phyloP scores from a whole-genome alignment of 2,329 filamentous ascomycete genomes.

The Trichoderma pleuroti region DNA sequence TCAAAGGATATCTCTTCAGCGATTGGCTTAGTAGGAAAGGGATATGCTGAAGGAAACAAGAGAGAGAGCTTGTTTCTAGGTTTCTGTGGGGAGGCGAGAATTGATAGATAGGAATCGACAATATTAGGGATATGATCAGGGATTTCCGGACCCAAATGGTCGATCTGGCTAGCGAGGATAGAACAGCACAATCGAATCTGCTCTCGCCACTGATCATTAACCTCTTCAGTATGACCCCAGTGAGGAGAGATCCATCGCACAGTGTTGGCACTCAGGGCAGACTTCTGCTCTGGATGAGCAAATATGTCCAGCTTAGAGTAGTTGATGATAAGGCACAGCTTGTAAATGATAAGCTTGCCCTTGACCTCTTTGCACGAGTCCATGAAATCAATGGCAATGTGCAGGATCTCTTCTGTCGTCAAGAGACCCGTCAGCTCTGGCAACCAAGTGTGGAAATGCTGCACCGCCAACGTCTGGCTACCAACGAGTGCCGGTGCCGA shows the following conservation, averaged over 20 bases:
- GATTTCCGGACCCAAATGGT: constrained; percentile 73
- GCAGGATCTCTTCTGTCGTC: constrained; percentile 77
- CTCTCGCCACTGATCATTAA: constrained; percentile 84
- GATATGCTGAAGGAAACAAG: constrained; percentile 85
- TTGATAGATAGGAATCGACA: constrained; percentile 79
- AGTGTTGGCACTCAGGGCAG: constrained; percentile 73
- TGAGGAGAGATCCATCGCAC: constrained; percentile 89
- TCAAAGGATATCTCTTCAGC: constrained; percentile 65
- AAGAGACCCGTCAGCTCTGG: constrained; percentile 79
- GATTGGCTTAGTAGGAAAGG: constrained; percentile 73
- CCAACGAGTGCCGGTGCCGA: constrained; percentile 81
- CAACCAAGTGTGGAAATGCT: constrained; percentile 97
- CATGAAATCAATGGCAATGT: constrained; percentile 90
- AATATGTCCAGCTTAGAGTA: constrained; percentile 83
- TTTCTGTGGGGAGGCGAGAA: constrained; percentile 55
- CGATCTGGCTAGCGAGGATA: constrained; percentile 80
- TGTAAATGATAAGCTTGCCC: constrained; percentile 88
- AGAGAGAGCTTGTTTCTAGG: constrained; percentile 71
- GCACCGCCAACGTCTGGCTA: constrained; percentile 90
- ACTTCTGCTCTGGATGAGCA: constrained; percentile 69
- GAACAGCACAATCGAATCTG: constrained; percentile 93
- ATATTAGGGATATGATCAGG: constrained; percentile 89
- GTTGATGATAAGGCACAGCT: constrained; percentile 88
- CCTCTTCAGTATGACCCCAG: constrained; percentile 73
- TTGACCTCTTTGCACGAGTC: constrained; percentile 84